Evolutionary conservation across 108 stramenopile species (phyloP).

Genomic region (Skeletonema menzelii): DNA sequence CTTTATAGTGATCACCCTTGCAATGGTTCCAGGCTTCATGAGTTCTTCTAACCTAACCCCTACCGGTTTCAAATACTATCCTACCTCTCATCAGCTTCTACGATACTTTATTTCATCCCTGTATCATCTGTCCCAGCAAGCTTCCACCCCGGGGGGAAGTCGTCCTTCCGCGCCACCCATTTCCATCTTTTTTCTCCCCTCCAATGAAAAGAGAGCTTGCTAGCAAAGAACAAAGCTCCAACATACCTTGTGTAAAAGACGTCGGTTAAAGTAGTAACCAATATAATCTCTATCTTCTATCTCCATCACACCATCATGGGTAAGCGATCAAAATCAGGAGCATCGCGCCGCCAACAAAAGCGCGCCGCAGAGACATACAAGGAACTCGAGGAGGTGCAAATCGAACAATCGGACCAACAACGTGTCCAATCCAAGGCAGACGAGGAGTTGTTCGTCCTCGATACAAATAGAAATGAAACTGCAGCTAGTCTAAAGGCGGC

Average conservation of each 20-base stretch:
- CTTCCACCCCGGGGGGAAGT: too few relatives aligned
- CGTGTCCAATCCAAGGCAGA: slow-evolving; percentile 51
- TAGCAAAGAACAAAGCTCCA: background rate
- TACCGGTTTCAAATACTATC: too few relatives aligned
- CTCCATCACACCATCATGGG: slow-evolving; percentile 53
- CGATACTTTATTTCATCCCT: too few relatives aligned
- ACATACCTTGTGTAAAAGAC: background rate
- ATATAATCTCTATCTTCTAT: slow-evolving; percentile 1
- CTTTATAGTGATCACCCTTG: too few relatives aligned
- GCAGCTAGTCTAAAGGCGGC: slow-evolving; percentile 15
- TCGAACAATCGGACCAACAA: slow-evolving; percentile 49
- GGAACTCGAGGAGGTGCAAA: slow-evolving; percentile 53
- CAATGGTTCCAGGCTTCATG: too few relatives aligned
- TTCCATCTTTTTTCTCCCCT: too few relatives aligned
- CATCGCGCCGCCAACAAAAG: slow-evolving; percentile 62
- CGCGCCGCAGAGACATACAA: slow-evolving; percentile 50
- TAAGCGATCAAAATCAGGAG: slow-evolving; percentile 59
- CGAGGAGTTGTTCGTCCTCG: slow-evolving; percentile 79
- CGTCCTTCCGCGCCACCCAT: too few relatives aligned
- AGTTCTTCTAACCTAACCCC: too few relatives aligned
- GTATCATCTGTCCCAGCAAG: too few relatives aligned
- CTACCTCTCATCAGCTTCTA: too few relatives aligned
- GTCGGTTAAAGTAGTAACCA: background rate
- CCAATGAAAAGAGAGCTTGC: too few relatives aligned
- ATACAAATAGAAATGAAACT: slow-evolving; percentile 49